phyloP scores from a whole-genome alignment of 2,329 filamentous ascomycete genomes.

The Biscogniauxia sp. region DNA sequence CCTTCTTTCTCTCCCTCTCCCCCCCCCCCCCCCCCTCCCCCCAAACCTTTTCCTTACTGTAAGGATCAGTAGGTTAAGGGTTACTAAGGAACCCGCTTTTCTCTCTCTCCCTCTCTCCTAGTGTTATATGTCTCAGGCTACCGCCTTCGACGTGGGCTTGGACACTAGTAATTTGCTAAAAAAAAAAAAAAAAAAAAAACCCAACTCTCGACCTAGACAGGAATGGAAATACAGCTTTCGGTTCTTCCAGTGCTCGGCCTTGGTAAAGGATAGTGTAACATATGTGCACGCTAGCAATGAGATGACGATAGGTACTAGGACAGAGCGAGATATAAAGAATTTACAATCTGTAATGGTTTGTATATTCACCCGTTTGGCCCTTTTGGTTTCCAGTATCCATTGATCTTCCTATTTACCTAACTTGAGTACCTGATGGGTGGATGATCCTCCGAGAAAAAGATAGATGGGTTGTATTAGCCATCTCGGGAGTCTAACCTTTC shows the following conservation, averaged over 20 bases:
- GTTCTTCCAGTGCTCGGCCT: not conserved
- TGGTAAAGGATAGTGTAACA: not conserved
- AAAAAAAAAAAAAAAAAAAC: too few relatives aligned
- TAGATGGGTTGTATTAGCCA: not conserved
- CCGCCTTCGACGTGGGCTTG: too few relatives aligned
- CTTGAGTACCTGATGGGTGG: not conserved
- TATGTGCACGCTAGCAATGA: not conserved
- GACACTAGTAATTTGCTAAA: too few relatives aligned
- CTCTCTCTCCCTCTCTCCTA: too few relatives aligned
- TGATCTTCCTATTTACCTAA: not conserved
- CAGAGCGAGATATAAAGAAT: not conserved
- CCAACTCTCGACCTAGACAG: too few relatives aligned
- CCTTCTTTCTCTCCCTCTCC: not conserved
- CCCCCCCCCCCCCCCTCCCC: too few relatives aligned
- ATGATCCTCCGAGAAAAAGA: not conserved
- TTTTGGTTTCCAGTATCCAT: not conserved
- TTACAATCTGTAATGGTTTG: not conserved
- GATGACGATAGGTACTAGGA: not conserved
- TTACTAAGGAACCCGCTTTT: too few relatives aligned
- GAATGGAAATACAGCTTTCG: too few relatives aligned
- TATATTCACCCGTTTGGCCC: not conserved
- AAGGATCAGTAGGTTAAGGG: too few relatives aligned
- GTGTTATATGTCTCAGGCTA: too few relatives aligned
- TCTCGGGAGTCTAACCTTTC: not conserved
- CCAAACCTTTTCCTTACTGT: not conserved